Evolutionary conservation across 495 filamentous ascomycete species (phyloP).

Genomic region (Penicillium desertorum): DNA sequence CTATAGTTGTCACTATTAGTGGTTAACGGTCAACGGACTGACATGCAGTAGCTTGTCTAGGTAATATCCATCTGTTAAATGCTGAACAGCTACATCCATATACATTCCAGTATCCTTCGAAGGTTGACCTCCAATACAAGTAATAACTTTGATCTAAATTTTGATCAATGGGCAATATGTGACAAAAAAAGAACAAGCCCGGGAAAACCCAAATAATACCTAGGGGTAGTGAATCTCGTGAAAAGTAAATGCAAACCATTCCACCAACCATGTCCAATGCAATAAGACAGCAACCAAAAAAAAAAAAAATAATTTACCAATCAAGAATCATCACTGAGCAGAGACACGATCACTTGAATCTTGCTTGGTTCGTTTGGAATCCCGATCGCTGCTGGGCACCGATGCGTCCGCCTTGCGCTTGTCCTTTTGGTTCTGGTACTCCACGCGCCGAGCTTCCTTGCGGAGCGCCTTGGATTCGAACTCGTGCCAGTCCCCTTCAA

Average conservation of each 20-base stretch:
- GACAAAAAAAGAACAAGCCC: conserved; percentile 21
- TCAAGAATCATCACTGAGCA: neutral
- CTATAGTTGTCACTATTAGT: neutral
- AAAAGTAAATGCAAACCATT: conserved; percentile 25
- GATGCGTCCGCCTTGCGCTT: conserved; percentile 44
- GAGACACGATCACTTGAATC: conserved; percentile 19
- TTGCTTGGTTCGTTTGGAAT: conserved; percentile 38
- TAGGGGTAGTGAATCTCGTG: conserved; percentile 2
- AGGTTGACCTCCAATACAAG: too few relatives aligned
- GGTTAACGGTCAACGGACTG: neutral
- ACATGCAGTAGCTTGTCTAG: conserved; percentile 3
- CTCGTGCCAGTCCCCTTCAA: conserved; percentile 98
- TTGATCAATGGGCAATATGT: conserved; percentile 23
- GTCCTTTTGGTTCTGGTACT: conserved; percentile 53
- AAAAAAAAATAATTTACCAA: conserved; percentile 1
- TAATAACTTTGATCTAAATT: conserved; percentile 5
- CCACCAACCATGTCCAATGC: conserved; percentile 17
- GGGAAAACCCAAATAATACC: conserved; percentile 10
- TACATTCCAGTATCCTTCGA: neutral
- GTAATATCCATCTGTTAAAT: neutral
- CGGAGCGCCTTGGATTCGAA: conserved; percentile 96
- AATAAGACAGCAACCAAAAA: conserved; percentile 8
- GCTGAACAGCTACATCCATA: neutral
- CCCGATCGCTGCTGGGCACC: conserved; percentile 37
- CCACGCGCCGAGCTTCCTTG: conserved; percentile 69